Conservation (phyloP, 2,329 filamentous ascomycete species). For the Talaromyces sp. region DNA sequence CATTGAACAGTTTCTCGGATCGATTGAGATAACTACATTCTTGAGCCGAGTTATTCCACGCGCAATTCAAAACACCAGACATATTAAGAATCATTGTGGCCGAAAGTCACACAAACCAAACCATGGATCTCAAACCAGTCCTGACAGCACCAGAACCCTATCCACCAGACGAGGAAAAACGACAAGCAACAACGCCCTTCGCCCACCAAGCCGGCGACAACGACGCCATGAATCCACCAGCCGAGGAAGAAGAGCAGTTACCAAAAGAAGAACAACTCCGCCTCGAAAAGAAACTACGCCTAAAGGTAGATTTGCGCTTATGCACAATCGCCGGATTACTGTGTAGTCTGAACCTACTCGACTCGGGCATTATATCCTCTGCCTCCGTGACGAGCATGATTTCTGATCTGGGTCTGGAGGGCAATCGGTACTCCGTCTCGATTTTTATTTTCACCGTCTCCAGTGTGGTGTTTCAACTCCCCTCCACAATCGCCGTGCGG, state of each 20-base stretch:
- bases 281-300: constrained; percentile 52
- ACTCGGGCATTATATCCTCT: constrained; percentile 67
- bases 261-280: constrained; percentile 19
- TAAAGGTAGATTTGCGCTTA: constrained; percentile 66
- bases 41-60: too few species aligned
- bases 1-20: background rate
- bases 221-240: background rate
- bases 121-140: constrained; percentile 8
- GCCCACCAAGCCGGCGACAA: constrained; percentile 2
- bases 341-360: constrained; percentile 67
- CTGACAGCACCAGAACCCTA: constrained; percentile 12
- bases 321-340: constrained; percentile 71
- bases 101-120: too few species aligned
- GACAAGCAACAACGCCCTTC: constrained; percentile 3
- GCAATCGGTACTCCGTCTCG: constrained; percentile 65
- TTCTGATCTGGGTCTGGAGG: constrained; percentile 61
- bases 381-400: constrained; percentile 70
- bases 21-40: background rate
- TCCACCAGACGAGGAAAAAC: background rate
- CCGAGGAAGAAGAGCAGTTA: constrained; percentile 23
- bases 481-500: constrained; percentile 65
- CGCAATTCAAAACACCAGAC: too few species aligned
- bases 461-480: constrained; percentile 66
- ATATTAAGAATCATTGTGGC: too few species aligned
- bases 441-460: constrained; percentile 73